Percentiles rank a stretch among this genome's conserved stretches.
These are phyloP conservation scores for Leptographium lundbergii DNA, from an alignment of 2,329 filamentous ascomycete species.

Conservation along the genomic window DNA sequence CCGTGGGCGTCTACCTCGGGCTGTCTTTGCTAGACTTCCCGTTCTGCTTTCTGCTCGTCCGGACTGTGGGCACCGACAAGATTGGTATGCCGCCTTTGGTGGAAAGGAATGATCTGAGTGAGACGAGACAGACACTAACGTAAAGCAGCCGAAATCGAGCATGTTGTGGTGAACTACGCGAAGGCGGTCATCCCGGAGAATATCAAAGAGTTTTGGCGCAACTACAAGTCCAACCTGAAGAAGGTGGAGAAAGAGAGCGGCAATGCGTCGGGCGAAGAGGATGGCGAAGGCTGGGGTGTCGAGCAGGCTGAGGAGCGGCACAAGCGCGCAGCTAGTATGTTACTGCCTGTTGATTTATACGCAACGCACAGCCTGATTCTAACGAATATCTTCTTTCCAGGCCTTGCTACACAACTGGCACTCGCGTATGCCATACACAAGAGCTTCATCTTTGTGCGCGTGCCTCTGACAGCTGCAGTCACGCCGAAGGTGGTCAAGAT, in stretches of 20 bases:
- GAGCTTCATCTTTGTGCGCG: slow-evolving; percentile 91
- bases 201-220: slow-evolving; percentile 39
- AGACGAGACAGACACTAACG: background rate
- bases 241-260: slow-evolving; percentile 31
- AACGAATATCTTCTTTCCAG: slow-evolving; percentile 23
- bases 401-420: slow-evolving; percentile 68
- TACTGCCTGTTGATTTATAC: background rate
- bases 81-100: slow-evolving; percentile 47
- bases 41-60: slow-evolving; percentile 84
- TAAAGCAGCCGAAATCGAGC: slow-evolving; percentile 44
- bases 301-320: slow-evolving; percentile 49
- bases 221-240: slow-evolving; percentile 35
- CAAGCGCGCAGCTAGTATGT: slow-evolving; percentile 63
- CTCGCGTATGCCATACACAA: slow-evolving; percentile 97
- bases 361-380: background rate
- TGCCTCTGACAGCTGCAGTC: slow-evolving; percentile 80
- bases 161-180: slow-evolving; percentile 49
- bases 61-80: slow-evolving; percentile 67
- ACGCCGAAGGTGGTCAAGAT: slow-evolving; percentile 91
- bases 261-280: slow-evolving; percentile 31
- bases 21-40: slow-evolving; percentile 85
- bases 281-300: slow-evolving; percentile 47
- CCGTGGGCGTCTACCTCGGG: slow-evolving; percentile 77
- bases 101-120: background rate
- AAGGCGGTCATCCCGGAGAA: slow-evolving; percentile 47